phyloP scores from a whole-genome alignment of 2,329 filamentous ascomycete genomes.

The Curvularia spicifera region DNA sequence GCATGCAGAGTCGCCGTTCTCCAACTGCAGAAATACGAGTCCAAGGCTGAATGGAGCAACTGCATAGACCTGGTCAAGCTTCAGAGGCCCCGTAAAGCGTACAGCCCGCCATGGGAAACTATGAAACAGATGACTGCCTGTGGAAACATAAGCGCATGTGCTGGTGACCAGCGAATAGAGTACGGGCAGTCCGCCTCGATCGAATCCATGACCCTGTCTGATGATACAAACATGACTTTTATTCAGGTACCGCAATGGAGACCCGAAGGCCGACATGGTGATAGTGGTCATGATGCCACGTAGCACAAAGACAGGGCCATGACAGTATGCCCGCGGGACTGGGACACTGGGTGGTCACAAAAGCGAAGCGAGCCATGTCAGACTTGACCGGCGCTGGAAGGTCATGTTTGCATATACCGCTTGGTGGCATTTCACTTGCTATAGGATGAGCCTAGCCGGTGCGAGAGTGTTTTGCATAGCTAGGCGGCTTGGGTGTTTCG shows the following conservation, averaged over 20 bases:
- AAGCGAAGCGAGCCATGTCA: neutral
- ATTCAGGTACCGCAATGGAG: conserved; percentile 5
- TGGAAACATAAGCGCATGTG: conserved; percentile 7
- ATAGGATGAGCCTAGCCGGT: conserved; percentile 9
- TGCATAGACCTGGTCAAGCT: neutral
- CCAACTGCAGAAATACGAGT: neutral
- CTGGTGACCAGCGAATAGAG: conserved; percentile 5
- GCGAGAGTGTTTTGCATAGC: conserved; percentile 13
- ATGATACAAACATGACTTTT: neutral
- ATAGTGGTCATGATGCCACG: neutral
- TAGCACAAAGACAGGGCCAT: neutral
- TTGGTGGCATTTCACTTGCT: conserved; percentile 6
- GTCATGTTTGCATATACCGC: conserved; percentile 3
- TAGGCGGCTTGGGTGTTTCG: conserved; percentile 16
- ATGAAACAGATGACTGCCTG: neutral
- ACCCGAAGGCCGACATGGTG: conserved; percentile 4
- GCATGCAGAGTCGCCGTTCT: conserved; percentile 3
- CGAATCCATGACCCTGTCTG: conserved; percentile 1
- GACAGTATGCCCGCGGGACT: neutral
- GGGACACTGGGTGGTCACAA: neutral
- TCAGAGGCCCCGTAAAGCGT: neutral
- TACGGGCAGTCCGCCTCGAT: conserved; percentile 4
- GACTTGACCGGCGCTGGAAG: neutral
- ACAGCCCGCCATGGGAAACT: conserved; percentile 4
- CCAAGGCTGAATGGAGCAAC: conserved; percentile 5